These are phyloP conservation scores for Dipteronia dyeriana DNA, from an alignment of 345 rosid genomes.

Conservation along the genomic window DNA sequence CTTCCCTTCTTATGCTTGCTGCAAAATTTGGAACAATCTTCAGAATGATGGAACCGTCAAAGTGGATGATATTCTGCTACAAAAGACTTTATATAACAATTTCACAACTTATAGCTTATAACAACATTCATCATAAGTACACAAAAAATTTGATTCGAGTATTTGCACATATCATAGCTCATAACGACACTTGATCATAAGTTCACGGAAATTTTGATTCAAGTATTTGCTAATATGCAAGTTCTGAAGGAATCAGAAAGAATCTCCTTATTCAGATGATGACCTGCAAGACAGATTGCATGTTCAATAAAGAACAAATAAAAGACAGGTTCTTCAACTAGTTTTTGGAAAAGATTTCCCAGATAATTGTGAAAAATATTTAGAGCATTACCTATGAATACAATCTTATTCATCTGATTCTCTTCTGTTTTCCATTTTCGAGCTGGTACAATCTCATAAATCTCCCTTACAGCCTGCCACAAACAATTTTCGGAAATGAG, in stretches of 20 bases:
- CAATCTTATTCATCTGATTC: conserved; percentile 58
- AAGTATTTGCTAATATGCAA: conserved; percentile 35
- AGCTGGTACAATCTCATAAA: conserved; percentile 83
- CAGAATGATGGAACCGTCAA: not conserved
- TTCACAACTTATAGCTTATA: not conserved
- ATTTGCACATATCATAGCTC: not conserved
- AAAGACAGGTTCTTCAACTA: not conserved
- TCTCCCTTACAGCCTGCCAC: conserved; percentile 88
- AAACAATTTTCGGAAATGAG: conserved; percentile 16
- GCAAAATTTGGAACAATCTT: not conserved
- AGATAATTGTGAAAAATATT: not conserved
- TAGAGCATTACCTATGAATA: conserved; percentile 64
- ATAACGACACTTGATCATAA: not conserved
- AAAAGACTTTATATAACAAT: not conserved
- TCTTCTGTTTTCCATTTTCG: conserved; percentile 77
- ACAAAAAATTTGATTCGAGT: not conserved
- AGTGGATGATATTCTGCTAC: not conserved
- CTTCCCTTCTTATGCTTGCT: not conserved
- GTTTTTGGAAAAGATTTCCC: not conserved
- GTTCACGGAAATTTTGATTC: not conserved
- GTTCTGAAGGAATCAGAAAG: conserved; percentile 53
- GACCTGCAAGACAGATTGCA: conserved; percentile 50
- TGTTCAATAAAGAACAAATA: conserved; percentile 10
- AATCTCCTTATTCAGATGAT: conserved; percentile 62
- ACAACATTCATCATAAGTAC: not conserved